Conservation (phyloP, 257 asterid genomes). For the Eucommia ulmoides region DNA sequence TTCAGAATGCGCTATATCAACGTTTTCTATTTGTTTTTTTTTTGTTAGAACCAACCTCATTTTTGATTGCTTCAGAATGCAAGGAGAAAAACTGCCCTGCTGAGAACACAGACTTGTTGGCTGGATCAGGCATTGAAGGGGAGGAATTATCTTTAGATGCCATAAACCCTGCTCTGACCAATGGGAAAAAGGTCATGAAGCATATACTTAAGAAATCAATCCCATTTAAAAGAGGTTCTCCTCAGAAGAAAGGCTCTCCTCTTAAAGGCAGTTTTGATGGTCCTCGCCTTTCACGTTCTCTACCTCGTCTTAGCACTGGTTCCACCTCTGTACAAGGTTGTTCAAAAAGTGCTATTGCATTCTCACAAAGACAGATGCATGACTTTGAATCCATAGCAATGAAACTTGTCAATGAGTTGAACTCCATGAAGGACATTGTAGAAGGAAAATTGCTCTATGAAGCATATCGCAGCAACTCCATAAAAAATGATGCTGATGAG, state of each 20-base stretch:
- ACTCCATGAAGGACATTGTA: slow-evolving; percentile 71
- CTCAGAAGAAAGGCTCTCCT: slow-evolving; percentile 4
- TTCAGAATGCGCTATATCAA: too few species aligned
- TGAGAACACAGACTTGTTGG: slow-evolving; percentile 22
- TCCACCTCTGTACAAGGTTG: slow-evolving; percentile 58
- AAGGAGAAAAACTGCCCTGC: slow-evolving; percentile 28
- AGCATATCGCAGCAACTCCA: slow-evolving; percentile 55
- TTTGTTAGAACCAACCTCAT: too few species aligned
- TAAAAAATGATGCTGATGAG: slow-evolving; percentile 74
- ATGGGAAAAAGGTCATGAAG: slow-evolving; percentile 23
- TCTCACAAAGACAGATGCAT: slow-evolving; percentile 83
- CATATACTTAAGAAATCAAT: slow-evolving; percentile 30
- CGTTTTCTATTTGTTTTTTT: neutral
- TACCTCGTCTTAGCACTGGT: slow-evolving; percentile 54
- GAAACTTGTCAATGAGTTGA: slow-evolving; percentile 71
- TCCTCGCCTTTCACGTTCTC: slow-evolving; percentile 45
- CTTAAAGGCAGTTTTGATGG: slow-evolving; percentile 48
- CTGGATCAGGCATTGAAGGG: slow-evolving; percentile 15
- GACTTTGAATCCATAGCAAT: slow-evolving; percentile 66
- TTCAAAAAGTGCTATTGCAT: slow-evolving; percentile 73
- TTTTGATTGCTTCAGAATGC: slow-evolving; percentile 31
- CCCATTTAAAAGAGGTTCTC: slow-evolving; percentile 20
- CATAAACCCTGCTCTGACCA: slow-evolving; percentile 18
- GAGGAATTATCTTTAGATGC: slow-evolving; percentile 19
- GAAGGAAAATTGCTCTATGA: slow-evolving; percentile 73